Base-by-base conservation (phyloP, 225 moss, liverwort and hornwort species). In the Straminergon stramineum region DNA sequence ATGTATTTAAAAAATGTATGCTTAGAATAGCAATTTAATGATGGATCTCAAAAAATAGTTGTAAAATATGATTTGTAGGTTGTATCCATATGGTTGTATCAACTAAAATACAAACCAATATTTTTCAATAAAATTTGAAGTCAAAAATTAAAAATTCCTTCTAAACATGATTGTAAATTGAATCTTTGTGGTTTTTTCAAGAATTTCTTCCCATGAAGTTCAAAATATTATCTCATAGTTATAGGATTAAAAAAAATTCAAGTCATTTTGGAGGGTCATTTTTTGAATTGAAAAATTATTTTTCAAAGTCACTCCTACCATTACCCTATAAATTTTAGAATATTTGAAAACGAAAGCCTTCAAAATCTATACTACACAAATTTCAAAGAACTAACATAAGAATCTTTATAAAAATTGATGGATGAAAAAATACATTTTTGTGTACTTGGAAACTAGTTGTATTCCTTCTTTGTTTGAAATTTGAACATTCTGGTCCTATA, bases 251-350 rank as follows among this genome's bases (percentile, higher is more conserved):
- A 48, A 7, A 48, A 48, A 48, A 48, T 34, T 39, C 24, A 39
- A 39, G 1, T n/a, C 1, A 14, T 70, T 15, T 70, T 41, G 11
- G 24, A 70, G 41, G 13, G 1, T 70, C 8, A 39, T 70, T 15
- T 9, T 70, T 70, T 2, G 8, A 39, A 0, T 4, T 0, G 26
- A 41, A 24, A 70, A 15, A 1, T 24, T 14, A 14, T 0, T 22
- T 39, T 39, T 24, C 8, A 24, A 70, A 14, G 13, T 39, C 22
- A 39, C 1, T 39, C 23, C 70, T 23, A 39, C 23, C 7, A 70
- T 6, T 70, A 2, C 0, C 37, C 8, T 41, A 39, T 15, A 15
- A 26, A 41, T 71, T 26, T 3, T 41, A 26, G 26, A 15, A 41
- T 26, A 41, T 26, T 41, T 15, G 15, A 5, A 26, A 23, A 69